Percentiles rank a stretch among this genome's conserved stretches.
phyloP scores from a whole-genome alignment of 495 filamentous ascomycete genomes.

The Aspergillus haitiensis region DNA sequence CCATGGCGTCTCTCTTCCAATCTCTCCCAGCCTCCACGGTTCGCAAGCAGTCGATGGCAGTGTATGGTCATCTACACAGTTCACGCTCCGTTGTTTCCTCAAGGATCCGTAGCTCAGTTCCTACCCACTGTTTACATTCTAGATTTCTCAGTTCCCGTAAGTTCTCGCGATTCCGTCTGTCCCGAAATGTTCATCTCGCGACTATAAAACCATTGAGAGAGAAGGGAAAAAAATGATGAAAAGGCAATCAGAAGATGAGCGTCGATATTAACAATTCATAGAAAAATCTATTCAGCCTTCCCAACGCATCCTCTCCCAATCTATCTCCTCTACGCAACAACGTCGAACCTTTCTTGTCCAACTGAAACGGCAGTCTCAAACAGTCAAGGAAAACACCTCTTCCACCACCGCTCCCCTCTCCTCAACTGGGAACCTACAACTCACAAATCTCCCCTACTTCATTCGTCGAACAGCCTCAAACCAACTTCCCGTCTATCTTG shows the following conservation, averaged over 20 bases:
- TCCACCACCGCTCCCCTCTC: constrained; percentile 29
- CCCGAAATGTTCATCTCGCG: constrained; percentile 10
- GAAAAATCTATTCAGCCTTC: constrained; percentile 26
- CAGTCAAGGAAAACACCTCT: constrained; percentile 38
- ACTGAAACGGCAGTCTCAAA: constrained; percentile 42
- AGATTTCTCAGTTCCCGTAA: constrained; percentile 36
- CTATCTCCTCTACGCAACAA: constrained; percentile 30
- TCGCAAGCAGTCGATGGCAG: constrained; percentile 37
- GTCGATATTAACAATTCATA: constrained; percentile 22
- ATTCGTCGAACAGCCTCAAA: constrained; percentile 69
- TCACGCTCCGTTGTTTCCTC: constrained; percentile 36
- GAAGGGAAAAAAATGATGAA: constrained; percentile 10
- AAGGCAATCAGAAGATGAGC: not conserved
- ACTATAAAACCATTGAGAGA: constrained; percentile 5
- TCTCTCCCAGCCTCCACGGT: constrained; percentile 37
- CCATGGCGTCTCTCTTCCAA: constrained; percentile 42
- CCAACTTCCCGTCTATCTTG: constrained; percentile 77
- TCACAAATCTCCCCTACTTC: constrained; percentile 62
- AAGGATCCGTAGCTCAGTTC: constrained; percentile 38
- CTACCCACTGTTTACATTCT: constrained; percentile 34
- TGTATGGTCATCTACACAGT: constrained; percentile 29
- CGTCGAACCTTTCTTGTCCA: constrained; percentile 45
- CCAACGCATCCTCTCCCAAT: constrained; percentile 19
- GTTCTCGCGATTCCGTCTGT: constrained; percentile 23
- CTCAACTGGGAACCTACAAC: constrained; percentile 30